Base-by-base conservation (phyloP, 495 filamentous ascomycete genomes). In the Neurospora sp. region DNA sequence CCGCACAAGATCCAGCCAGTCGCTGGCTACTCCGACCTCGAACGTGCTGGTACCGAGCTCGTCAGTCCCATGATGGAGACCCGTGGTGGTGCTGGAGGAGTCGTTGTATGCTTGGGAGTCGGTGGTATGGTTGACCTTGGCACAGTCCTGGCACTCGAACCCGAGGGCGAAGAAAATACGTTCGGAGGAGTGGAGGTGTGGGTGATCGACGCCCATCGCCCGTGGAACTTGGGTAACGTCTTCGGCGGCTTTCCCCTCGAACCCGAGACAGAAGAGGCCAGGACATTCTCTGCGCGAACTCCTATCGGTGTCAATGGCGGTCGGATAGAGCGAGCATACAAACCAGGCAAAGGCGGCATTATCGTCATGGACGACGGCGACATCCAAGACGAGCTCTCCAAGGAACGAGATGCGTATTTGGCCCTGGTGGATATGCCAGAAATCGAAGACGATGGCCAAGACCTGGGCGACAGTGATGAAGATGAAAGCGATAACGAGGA, bases 1-100 rank as follows among this genome's bases (percentile, higher is more conserved):
- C 91, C 91, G n/a, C 95, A 98, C 83, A 98, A 97, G 85, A 97
- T 98, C 73, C 93, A 97, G 76, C 96, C 96, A 5, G 90, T 99
- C 42, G 88, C 92, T 17, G 96, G 96, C 40, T 98, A 98, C 89
- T 90, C 89, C 74, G 96, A 98, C 78, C 90, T 99, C 44, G 84
- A 91, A 77, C 88, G 89, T 76, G 89, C 89, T 38, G 93, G 93
- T 39, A 85, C 88, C 78, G 89, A 93, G 73, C 85, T 96, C 69
- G 89, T 97, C 70, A 85, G 83, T 68, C 93, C 92, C 9, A 94
- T 97, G 93, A 91, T 90, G 83, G 90, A 90, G 78, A 87, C 87
- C 39, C 84, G 91, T 73, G 94, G 94, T 10, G 94, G 94, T 4
- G 89, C 85, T 61, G 94, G 94, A 44, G 94, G 94, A 20, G 86